A percentile compares a stretch with the other conserved stretches of the same genome.
Conservation (phyloP, 2,329 filamentous ascomycete species). For the Hymenoscyphus albidus region DNA sequence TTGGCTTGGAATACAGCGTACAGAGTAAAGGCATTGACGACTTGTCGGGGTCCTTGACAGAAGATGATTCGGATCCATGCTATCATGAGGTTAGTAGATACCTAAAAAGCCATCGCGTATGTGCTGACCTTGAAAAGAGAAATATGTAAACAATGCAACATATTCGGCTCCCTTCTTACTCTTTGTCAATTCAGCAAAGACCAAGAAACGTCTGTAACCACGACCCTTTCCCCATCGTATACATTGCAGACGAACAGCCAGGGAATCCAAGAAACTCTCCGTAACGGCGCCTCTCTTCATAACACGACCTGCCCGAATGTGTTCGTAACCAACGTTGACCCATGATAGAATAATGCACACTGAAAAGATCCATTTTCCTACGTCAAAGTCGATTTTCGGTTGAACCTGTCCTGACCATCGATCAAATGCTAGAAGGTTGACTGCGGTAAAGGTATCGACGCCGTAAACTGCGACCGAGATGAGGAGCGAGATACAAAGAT, state of each 20-base stretch:
- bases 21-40: slow-evolving; percentile 83
- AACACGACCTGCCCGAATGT: slow-evolving; percentile 72
- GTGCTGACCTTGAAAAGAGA: slow-evolving; percentile 57
- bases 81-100: slow-evolving; percentile 35
- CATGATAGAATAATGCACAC: slow-evolving; percentile 89
- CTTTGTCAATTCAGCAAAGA: slow-evolving; percentile 69
- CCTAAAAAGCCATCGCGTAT: slow-evolving; percentile 3
- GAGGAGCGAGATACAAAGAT: slow-evolving; percentile 75
- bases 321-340: slow-evolving; percentile 75
- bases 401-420: slow-evolving; percentile 82
- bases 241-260: slow-evolving; percentile 82
- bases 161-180: slow-evolving; percentile 71
- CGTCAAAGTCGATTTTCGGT: slow-evolving; percentile 69
- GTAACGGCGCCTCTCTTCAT: slow-evolving; percentile 83
- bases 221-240: slow-evolving; percentile 69
- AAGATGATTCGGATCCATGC: slow-evolving; percentile 85
- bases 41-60: slow-evolving; percentile 88
- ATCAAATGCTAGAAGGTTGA: slow-evolving; percentile 86
- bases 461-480: slow-evolving; percentile 81
- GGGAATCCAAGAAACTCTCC: slow-evolving; percentile 83
- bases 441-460: slow-evolving; percentile 88
- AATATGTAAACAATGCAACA: slow-evolving; percentile 68
- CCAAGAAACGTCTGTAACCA: slow-evolving; percentile 79
- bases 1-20: slow-evolving; percentile 77
- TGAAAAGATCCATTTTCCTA: slow-evolving; percentile 94